Conservation (phyloP, 192 early-diverging fungal genomes). For the Spizellomyces sp. region DNA sequence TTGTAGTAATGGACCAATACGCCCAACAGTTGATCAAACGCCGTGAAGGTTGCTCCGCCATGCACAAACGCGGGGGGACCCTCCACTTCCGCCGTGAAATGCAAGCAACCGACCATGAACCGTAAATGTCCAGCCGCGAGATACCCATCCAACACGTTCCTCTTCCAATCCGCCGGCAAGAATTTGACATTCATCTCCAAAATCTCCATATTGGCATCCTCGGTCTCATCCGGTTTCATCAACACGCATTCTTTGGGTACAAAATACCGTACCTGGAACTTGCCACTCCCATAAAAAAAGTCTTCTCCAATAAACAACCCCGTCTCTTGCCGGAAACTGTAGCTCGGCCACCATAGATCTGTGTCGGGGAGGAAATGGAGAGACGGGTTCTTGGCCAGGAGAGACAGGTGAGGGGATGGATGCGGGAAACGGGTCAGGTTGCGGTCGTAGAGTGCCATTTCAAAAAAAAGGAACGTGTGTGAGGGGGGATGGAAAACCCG, state of each 20-base stretch:
- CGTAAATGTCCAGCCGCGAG: not conserved
- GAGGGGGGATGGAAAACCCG: no score
- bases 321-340: slow-evolving; percentile 2
- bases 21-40: slow-evolving; percentile 19
- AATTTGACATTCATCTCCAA: slow-evolving; percentile 7
- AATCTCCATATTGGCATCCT: not conserved
- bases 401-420: not conserved
- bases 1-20: slow-evolving; percentile 9
- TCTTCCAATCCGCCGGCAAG: not conserved
- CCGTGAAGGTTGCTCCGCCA: slow-evolving; percentile 14
- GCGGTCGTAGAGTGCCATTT: slow-evolving; percentile 1
- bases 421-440: slow-evolving; percentile 10
- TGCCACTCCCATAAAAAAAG: slow-evolving; percentile 17
- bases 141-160: not conserved
- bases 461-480: no score
- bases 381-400: slow-evolving; percentile 8
- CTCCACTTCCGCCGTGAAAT: slow-evolving; percentile 9
- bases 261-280: slow-evolving; percentile 7
- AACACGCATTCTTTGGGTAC: slow-evolving; percentile 12
- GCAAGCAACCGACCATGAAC: not conserved
- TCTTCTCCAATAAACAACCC: slow-evolving; percentile 4
- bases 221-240: not conserved
- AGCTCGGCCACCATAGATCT: slow-evolving; percentile 18
- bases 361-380: slow-evolving; percentile 13
- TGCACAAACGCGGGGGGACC: slow-evolving; percentile 14